These are phyloP conservation scores for Papiliotrema terrestris DNA, from an alignment of 1,284 basidiomycete genomes.

Conservation along the genomic window DNA sequence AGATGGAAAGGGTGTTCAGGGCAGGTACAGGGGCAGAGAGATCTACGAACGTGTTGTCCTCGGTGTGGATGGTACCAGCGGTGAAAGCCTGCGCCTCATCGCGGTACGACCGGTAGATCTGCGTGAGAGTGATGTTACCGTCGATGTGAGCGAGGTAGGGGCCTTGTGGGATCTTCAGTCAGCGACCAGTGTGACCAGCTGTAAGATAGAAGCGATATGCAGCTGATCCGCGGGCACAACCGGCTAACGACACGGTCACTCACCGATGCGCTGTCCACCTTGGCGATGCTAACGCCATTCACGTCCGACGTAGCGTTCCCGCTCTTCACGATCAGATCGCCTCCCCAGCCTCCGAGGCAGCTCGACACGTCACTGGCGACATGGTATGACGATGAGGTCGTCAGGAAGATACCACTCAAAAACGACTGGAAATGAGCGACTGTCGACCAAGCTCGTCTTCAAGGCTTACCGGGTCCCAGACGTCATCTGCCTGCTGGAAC, in stretches of 20 bases:
- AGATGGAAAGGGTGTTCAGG: constrained; percentile 29
- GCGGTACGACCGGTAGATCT: constrained; percentile 29
- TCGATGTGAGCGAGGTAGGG: constrained; percentile 28
- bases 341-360: constrained; percentile 21
- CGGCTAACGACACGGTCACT: no score
- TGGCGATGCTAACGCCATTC: constrained; percentile 13
- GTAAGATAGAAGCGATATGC: no score
- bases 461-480: constrained; percentile 25
- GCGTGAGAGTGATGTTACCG: constrained; percentile 16
- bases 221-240: no score
- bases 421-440: constrained; percentile 11
- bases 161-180: constrained; percentile 20
- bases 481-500: constrained; percentile 19
- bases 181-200: background rate
- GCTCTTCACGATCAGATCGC: constrained; percentile 18
- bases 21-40: constrained; percentile 14
- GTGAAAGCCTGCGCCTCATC: constrained; percentile 33
- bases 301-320: constrained; percentile 19
- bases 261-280: constrained; percentile 2
- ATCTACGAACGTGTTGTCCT: constrained; percentile 15
- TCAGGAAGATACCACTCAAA: constrained; percentile 16
- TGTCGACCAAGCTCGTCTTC: background rate
- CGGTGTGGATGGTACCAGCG: constrained; percentile 14
- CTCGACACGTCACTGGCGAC: constrained; percentile 16
- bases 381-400: constrained; percentile 12